Evolutionary conservation across 2,329 filamentous ascomycete species (phyloP).

Genomic region (Colletotrichum shisoi): DNA sequence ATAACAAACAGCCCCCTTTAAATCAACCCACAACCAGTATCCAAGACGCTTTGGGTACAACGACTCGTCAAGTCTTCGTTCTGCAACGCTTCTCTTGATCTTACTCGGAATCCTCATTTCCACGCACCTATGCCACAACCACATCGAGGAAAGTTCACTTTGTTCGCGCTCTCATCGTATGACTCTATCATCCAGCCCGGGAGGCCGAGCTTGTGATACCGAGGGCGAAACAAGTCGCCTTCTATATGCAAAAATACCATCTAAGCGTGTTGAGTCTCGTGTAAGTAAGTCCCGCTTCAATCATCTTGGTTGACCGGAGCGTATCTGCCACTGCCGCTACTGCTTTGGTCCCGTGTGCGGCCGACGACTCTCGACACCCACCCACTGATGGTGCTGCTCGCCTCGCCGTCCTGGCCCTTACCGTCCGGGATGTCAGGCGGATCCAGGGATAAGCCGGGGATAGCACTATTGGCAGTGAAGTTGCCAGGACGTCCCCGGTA

Average conservation of each 20-base stretch:
- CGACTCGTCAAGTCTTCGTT: slow-evolving; percentile 9
- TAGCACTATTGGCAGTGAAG: slow-evolving; percentile 69
- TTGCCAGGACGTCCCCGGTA: slow-evolving; percentile 63
- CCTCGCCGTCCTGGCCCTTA: slow-evolving; percentile 54
- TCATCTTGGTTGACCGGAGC: slow-evolving; percentile 55
- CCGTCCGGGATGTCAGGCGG: slow-evolving; percentile 69
- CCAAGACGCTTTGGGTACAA: slow-evolving; percentile 3
- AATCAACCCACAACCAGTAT: slow-evolving; percentile 3
- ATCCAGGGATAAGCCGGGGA: slow-evolving; percentile 83
- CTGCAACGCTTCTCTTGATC: slow-evolving; percentile 24
- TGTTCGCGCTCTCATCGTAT: slow-evolving; percentile 14
- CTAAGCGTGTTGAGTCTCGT: slow-evolving; percentile 30
- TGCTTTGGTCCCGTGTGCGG: slow-evolving; percentile 51
- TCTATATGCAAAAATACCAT: slow-evolving; percentile 52
- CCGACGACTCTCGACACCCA: slow-evolving; percentile 58
- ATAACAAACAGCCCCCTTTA: background rate
- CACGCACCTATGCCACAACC: background rate
- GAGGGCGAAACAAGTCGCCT: slow-evolving; percentile 40
- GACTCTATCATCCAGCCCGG: slow-evolving; percentile 20
- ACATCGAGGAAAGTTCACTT: slow-evolving; percentile 3
- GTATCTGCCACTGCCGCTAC: slow-evolving; percentile 49
- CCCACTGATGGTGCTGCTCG: slow-evolving; percentile 56
- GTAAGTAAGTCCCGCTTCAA: slow-evolving; percentile 26
- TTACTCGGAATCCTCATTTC: slow-evolving; percentile 15
- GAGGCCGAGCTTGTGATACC: slow-evolving; percentile 9